Percentiles rank a stretch among this genome's conserved stretches.
phyloP scores from a whole-genome alignment of 805 yeast genomes.

The Kregervanrija pseudodelftensis region DNA sequence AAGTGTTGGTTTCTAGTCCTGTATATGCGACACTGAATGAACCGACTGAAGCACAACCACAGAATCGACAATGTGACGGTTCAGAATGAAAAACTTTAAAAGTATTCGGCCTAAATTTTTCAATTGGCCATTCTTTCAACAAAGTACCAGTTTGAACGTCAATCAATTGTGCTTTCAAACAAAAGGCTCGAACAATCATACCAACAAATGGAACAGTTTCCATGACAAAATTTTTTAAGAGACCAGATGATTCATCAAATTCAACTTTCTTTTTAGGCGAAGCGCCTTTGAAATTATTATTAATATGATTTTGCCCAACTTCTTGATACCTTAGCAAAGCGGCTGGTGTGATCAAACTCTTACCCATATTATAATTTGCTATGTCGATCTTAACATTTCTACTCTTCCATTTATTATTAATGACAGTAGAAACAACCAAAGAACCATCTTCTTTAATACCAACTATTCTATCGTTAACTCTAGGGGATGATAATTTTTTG shows the following conservation, averaged over 20 bases:
- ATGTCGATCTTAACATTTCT: slow-evolving; percentile 42
- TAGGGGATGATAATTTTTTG: slow-evolving; percentile 55
- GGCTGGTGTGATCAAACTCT: slow-evolving; percentile 32
- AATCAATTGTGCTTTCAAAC: slow-evolving; percentile 52
- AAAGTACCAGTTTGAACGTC: slow-evolving; percentile 77
- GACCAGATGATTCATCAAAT: slow-evolving; percentile 11
- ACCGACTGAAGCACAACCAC: slow-evolving; percentile 80
- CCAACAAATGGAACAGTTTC: slow-evolving; percentile 66
- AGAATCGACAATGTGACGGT: slow-evolving; percentile 83
- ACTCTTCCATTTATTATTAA: slow-evolving; percentile 62
- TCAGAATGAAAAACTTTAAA: slow-evolving; percentile 72
- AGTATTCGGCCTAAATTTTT: slow-evolving; percentile 51
- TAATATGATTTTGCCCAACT: neutral
- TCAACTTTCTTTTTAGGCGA: slow-evolving; percentile 1
- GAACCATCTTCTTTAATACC: slow-evolving; percentile 43
- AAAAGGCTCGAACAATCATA: slow-evolving; percentile 57
- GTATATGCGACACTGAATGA: slow-evolving; percentile 70
- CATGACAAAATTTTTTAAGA: slow-evolving; percentile 25
- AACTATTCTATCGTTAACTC: slow-evolving; percentile 68
- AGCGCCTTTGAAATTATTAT: neutral
- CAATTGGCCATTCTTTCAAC: slow-evolving; percentile 53
- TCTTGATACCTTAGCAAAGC: slow-evolving; percentile 20
- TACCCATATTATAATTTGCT: slow-evolving; percentile 38
- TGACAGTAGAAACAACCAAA: slow-evolving; percentile 52
- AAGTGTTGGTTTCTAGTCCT: slow-evolving; percentile 44